Evolutionary conservation across 768 basidiomycete genomes (phyloP), one percentile per base, ranked within the genome.

Genomic region (Suillus spraguei): DNA sequence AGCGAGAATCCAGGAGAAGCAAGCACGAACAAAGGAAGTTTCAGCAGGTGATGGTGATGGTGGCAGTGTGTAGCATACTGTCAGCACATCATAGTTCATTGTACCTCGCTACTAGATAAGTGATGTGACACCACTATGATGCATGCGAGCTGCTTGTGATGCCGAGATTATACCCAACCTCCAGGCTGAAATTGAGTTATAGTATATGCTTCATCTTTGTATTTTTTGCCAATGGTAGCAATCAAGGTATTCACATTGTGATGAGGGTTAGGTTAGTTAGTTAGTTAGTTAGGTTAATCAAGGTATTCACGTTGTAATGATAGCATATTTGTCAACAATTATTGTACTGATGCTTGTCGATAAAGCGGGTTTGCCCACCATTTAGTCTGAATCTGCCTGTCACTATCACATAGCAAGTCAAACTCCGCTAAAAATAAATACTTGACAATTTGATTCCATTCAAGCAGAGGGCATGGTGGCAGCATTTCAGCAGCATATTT

Each of bases 301-400:
- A n/a, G n/a, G n/a, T n/a, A n/a, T n/a, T n/a, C n/a, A n/a, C n/a
- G n/a, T n/a, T n/a, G 50, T 9, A 2, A 10, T 33, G 32, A 20
- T 52, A 33, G 28, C 47, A 49, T 49, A 5, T 28, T 50, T 28
- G 16, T 50, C 28, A 28, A 28, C 28, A 69, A 75, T 42, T 67
- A 68, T 44, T 44, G 42, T 4, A 10, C 10, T 2, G 42, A 44
- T n/a, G 42, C 42, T 8, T 44, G 42, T 10, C 9, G 9, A 44
- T 44, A 44, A 44, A 58, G 56, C 38, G n/a, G 24, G 20, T 36
- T 58, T 17, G 22, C 56, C 35, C 56, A 58, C 56, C 10, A 24
- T 41, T 22, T 58, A 9, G 56, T 5, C 4, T 36, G 56, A 0
- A 58, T 5, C 56, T 58, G 56, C 17, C 2, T n/a, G 6, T 44